phyloP scores from a whole-genome alignment of 768 basidiomycete species.

The Amanita pseudoporphyria region DNA sequence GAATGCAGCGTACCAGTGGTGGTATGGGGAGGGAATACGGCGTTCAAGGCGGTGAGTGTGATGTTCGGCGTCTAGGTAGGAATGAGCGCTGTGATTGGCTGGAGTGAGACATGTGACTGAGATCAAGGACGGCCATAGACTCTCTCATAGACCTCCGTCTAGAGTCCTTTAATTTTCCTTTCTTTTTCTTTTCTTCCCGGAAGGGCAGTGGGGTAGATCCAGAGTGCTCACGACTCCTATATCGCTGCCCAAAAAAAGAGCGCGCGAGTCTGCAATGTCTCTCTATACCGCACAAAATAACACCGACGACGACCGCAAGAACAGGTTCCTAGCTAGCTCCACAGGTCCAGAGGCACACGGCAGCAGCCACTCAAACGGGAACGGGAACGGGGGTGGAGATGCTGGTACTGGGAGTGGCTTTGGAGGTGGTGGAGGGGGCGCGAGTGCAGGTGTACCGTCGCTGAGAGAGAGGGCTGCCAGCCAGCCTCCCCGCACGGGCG shows the following conservation, averaged over 20 bases:
- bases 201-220: not conserved
- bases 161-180: not conserved
- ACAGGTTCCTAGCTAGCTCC: not conserved
- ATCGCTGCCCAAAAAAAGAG: not conserved
- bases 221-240: not conserved
- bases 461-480: slow-evolving; percentile 58
- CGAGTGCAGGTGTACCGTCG: slow-evolving; percentile 13
- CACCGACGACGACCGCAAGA: not conserved
- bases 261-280: not conserved
- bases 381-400: not conserved
- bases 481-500: slow-evolving; percentile 53
- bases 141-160: not conserved
- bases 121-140: not conserved
- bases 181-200: not conserved
- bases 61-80: slow-evolving; percentile 57
- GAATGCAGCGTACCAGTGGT: slow-evolving; percentile 89
- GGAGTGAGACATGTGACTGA: slow-evolving; percentile 3
- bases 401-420: not conserved
- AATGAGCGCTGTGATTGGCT: not conserved
- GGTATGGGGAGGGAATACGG: slow-evolving; percentile 87
- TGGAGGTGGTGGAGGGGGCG: not conserved
- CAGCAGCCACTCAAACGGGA: not conserved
- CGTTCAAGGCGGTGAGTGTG: slow-evolving; percentile 70
- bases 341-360: not conserved
- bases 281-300: not conserved